Evolutionary conservation across 176 grass and related monocot genomes (phyloP).

Genomic region (Juncus effusus): DNA sequence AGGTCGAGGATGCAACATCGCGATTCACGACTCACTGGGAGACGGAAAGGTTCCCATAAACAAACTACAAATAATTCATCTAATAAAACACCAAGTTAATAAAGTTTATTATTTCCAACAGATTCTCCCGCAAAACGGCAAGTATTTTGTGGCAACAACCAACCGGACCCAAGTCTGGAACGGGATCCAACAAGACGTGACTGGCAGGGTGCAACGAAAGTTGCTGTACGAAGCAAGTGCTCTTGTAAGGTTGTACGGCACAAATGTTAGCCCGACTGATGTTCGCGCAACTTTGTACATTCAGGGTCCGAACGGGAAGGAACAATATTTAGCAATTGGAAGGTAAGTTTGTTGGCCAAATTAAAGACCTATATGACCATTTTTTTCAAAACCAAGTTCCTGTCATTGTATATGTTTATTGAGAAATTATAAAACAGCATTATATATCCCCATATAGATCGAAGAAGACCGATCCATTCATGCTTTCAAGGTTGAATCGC

Average conservation of each 20-base stretch:
- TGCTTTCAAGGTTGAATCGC: no score
- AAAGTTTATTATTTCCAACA: no score
- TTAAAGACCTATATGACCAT: no score
- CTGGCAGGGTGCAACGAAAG: slow-evolving; percentile 68
- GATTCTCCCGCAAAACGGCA: slow-evolving; percentile 44
- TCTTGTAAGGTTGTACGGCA: slow-evolving; percentile 43
- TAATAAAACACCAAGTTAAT: no score
- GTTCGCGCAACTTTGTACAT: slow-evolving; percentile 57
- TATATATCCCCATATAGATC: neutral
- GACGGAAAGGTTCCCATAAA: slow-evolving; percentile 45
- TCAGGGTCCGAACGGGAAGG: slow-evolving; percentile 52
- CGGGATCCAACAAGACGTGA: slow-evolving; percentile 82
- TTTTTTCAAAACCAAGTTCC: no score
- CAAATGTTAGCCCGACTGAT: slow-evolving; percentile 33
- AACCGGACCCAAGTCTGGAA: slow-evolving; percentile 61
- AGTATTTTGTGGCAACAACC: slow-evolving; percentile 65
- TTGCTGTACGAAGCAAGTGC: slow-evolving; percentile 52
- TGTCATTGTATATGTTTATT: neutral
- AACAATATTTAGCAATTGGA: slow-evolving; percentile 71
- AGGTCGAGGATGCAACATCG: slow-evolving; percentile 76
- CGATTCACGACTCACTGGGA: slow-evolving; percentile 62
- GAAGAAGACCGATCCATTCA: neutral
- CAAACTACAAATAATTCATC: no score
- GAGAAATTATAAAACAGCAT: neutral
- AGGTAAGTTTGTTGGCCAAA: slow-evolving; percentile 33